phyloP scores from a whole-genome alignment of 2,329 filamentous ascomycete species.

The Xylaria sp. region DNA sequence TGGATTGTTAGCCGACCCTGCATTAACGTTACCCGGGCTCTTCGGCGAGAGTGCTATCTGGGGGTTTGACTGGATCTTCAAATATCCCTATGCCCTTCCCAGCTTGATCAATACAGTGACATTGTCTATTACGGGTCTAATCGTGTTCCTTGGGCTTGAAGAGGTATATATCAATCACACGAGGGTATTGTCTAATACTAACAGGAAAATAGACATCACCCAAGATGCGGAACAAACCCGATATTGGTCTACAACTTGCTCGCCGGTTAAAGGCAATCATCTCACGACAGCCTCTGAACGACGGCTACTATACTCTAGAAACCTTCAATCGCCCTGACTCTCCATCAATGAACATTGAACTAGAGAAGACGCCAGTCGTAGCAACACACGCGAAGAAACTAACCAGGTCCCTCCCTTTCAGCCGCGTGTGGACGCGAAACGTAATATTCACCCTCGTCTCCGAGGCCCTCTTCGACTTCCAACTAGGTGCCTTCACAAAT shows the following conservation, averaged over 20 bases:
- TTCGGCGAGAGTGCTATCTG: slow-evolving; percentile 71
- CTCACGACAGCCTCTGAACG: slow-evolving; percentile 45
- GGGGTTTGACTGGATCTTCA: slow-evolving; percentile 71
- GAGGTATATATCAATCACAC: slow-evolving; percentile 58
- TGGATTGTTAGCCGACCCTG: slow-evolving; percentile 75
- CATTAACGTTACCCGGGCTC: slow-evolving; percentile 67
- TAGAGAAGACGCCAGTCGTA: slow-evolving; percentile 30
- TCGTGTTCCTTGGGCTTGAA: slow-evolving; percentile 73
- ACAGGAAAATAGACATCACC: slow-evolving; percentile 57
- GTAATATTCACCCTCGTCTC: slow-evolving; percentile 66
- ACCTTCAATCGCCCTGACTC: slow-evolving; percentile 36
- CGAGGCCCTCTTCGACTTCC: slow-evolving; percentile 77
- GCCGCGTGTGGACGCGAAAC: slow-evolving; percentile 60
- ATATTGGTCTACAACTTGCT: slow-evolving; percentile 56
- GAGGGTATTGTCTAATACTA: neutral
- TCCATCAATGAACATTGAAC: neutral
- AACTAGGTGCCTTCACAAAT: slow-evolving; percentile 75
- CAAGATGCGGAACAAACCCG: slow-evolving; percentile 58
- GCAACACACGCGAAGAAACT: slow-evolving; percentile 51
- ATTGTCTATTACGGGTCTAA: slow-evolving; percentile 64
- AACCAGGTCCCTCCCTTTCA: slow-evolving; percentile 52
- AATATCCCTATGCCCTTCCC: slow-evolving; percentile 76
- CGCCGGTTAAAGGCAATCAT: slow-evolving; percentile 50
- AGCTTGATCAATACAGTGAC: slow-evolving; percentile 74
- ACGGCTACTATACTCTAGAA: slow-evolving; percentile 50